Percentiles rank a stretch among this genome's conserved stretches.
phyloP scores from a whole-genome alignment of 179 eudicot species.

The Spergularia azorica region DNA sequence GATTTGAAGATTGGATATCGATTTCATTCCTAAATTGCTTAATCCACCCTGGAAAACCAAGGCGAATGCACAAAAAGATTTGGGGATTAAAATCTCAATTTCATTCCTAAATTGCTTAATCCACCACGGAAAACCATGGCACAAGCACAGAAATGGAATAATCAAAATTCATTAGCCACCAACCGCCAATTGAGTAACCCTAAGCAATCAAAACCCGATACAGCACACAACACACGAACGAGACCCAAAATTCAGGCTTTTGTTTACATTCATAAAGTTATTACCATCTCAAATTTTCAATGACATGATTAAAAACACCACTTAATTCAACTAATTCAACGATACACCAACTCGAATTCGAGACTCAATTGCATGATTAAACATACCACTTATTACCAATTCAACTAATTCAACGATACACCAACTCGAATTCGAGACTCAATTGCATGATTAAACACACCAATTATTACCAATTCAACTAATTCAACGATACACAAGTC shows the following conservation, averaged over 20 bases:
- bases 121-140: background rate
- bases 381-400: constrained; percentile 17
- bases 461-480: constrained; percentile 11
- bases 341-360: constrained; percentile 3
- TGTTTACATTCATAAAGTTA: background rate
- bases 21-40: background rate
- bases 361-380: background rate
- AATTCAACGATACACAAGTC: constrained; percentile 1
- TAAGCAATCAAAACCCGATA: too few relatives aligned
- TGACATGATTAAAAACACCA: constrained; percentile 9
- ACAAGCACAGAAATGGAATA: too few relatives aligned
- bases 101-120: background rate
- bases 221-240: background rate
- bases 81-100: too few relatives aligned
- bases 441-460: too few relatives aligned
- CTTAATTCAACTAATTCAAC: too few relatives aligned
- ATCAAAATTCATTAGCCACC: background rate
- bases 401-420: background rate
- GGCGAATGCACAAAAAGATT: too few relatives aligned
- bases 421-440: too few relatives aligned
- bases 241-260: constrained; percentile 16
- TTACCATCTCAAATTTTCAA: constrained; percentile 5
- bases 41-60: background rate
- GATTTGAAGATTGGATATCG: too few relatives aligned
- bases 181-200: background rate